These are phyloP conservation scores for Ulota crispa DNA, from an alignment of 225 moss, liverwort and hornwort genomes.

Conservation along the genomic window DNA sequence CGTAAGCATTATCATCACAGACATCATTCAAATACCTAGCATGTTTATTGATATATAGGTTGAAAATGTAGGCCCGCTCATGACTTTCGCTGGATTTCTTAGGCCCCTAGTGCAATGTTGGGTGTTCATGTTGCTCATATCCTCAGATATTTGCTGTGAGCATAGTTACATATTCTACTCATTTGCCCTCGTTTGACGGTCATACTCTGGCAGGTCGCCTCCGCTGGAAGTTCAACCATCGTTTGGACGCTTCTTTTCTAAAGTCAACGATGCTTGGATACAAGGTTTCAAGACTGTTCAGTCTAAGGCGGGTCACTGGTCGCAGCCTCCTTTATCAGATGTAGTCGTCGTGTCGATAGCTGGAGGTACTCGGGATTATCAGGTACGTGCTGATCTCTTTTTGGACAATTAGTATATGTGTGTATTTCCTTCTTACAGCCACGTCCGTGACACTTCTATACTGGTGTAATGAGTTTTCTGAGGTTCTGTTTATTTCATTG, in stretches of 20 bases:
- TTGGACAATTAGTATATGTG: not conserved
- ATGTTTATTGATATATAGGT: slow-evolving; percentile 5
- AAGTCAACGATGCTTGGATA: slow-evolving; percentile 93
- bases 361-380: slow-evolving; percentile 94
- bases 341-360: slow-evolving; percentile 96
- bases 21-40: not conserved
- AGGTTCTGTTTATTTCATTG: not conserved
- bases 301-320: slow-evolving; percentile 47
- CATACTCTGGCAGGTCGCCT: slow-evolving; percentile 61
- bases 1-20: not conserved
- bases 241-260: slow-evolving; percentile 83
- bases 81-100: slow-evolving; percentile 14
- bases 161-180: slow-evolving; percentile 9
- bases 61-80: not conserved
- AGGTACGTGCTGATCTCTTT: slow-evolving; percentile 54
- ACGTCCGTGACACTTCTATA: slow-evolving; percentile 1
- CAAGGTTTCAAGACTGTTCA: slow-evolving; percentile 63
- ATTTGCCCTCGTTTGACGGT: slow-evolving; percentile 15
- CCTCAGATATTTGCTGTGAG: not conserved
- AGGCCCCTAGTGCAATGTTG: not conserved
- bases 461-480: slow-evolving; percentile 3
- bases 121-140: slow-evolving; percentile 21
- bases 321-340: slow-evolving; percentile 68
- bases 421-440: slow-evolving; percentile 4
- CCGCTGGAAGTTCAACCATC: slow-evolving; percentile 97